Conservation (phyloP, 768 basidiomycete species). For the Boletus vermiculosoides region DNA sequence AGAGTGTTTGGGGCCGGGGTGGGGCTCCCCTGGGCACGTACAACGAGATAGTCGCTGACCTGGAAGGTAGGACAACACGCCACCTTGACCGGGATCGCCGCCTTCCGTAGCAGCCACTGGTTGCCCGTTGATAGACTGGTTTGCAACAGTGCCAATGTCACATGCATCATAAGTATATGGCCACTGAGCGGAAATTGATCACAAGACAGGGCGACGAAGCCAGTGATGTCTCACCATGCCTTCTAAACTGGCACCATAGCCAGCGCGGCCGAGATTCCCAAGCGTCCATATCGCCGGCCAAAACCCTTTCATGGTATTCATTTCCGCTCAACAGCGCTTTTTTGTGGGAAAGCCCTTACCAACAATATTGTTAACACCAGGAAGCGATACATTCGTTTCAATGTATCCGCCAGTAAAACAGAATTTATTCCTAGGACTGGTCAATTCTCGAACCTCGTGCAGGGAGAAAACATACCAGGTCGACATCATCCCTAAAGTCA, state of each 20-base stretch:
- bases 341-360: constrained; percentile 30
- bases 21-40: constrained; percentile 77
- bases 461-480: constrained; percentile 32
- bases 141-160: constrained; percentile 79
- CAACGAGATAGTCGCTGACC: constrained; percentile 85
- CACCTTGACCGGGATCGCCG: constrained; percentile 50
- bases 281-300: constrained; percentile 61
- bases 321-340: neutral
- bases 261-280: constrained; percentile 61
- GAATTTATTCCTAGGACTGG: constrained; percentile 71
- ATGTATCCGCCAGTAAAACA: constrained; percentile 85
- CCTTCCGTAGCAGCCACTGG: constrained; percentile 60
- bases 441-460: constrained; percentile 6
- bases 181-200: constrained; percentile 40
- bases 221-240: constrained; percentile 40
- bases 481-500: constrained; percentile 48
- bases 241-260: constrained; percentile 64
- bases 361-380: constrained; percentile 62
- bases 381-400: constrained; percentile 61
- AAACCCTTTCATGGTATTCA: constrained; percentile 32
- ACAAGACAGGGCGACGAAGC: neutral
- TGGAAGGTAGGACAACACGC: constrained; percentile 66
- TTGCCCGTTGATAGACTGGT: constrained; percentile 72
- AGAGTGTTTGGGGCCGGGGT: constrained; percentile 75
- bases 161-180: constrained; percentile 72